Percentiles rank a stretch among this genome's conserved stretches.
Evolutionary conservation across 768 basidiomycete species (phyloP).

Genomic region (Tricholoma flavovirens): DNA sequence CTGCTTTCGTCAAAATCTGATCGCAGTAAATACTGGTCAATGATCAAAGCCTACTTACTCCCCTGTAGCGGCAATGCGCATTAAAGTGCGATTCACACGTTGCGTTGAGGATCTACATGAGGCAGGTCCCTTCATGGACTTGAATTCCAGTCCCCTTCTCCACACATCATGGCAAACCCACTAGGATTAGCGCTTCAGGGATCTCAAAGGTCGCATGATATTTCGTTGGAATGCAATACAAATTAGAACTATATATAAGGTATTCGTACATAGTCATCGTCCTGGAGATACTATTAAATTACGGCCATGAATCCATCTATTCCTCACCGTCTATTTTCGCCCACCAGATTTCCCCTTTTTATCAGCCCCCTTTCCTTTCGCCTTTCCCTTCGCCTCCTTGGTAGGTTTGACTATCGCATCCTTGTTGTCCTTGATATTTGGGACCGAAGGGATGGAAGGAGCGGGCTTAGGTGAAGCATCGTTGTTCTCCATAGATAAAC

Average conservation of each 20-base stretch:
- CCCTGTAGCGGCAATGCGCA: background rate
- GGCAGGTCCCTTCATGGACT: background rate
- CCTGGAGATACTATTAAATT: background rate
- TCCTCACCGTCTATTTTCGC: constrained; percentile 8
- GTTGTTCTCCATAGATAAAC: background rate
- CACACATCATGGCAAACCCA: background rate
- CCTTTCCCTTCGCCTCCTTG: constrained; percentile 16
- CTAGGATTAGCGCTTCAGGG: background rate
- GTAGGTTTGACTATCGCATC: constrained; percentile 13
- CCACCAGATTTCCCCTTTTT: constrained; percentile 5
- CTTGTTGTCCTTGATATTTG: constrained; percentile 9
- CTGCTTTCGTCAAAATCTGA: background rate
- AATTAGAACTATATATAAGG: background rate
- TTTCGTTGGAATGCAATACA: background rate
- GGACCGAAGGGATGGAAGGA: background rate
- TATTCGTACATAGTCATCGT: constrained; percentile 1
- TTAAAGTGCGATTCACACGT: background rate
- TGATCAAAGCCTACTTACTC: constrained; percentile 2
- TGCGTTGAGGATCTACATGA: background rate
- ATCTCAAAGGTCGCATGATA: background rate
- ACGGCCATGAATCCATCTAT: background rate
- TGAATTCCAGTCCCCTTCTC: background rate
- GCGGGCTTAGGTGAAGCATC: constrained; percentile 7
- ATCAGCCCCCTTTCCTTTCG: constrained; percentile 13
- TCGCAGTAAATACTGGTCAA: background rate